Conservation (phyloP, 1,139 yeast genomes). For the Magnusiomyces sp. region DNA sequence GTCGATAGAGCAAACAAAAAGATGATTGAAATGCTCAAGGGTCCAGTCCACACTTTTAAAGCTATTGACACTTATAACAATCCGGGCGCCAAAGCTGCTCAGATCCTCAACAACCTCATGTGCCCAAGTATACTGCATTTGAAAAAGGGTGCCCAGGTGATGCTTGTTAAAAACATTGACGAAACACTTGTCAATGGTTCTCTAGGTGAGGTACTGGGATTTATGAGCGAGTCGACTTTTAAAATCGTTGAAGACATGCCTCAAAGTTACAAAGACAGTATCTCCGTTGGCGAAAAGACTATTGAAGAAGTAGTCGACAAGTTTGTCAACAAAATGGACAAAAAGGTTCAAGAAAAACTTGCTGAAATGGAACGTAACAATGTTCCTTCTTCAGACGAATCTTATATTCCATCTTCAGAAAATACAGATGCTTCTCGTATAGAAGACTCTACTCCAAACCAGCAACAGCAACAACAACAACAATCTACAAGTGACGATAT, state of each 20-base stretch:
- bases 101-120: constrained; percentile 50
- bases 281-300: constrained; percentile 9
- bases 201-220: constrained; percentile 75
- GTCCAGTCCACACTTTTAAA: constrained; percentile 40
- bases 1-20: constrained; percentile 69
- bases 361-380: background rate
- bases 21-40: constrained; percentile 46
- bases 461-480: constrained; percentile 4
- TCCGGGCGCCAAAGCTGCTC: constrained; percentile 18
- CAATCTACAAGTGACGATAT: background rate
- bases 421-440: too few species aligned
- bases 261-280: constrained; percentile 8
- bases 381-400: too few species aligned
- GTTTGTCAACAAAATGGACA: constrained; percentile 6
- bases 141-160: constrained; percentile 85
- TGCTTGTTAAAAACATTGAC: constrained; percentile 89
- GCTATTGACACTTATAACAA: constrained; percentile 60
- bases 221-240: constrained; percentile 50
- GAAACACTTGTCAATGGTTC: constrained; percentile 88
- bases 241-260: constrained; percentile 19
- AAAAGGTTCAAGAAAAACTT: background rate
- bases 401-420: too few species aligned
- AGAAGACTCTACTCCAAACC: constrained; percentile 3
- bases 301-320: constrained; percentile 14
- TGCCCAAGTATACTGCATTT: constrained; percentile 47